A percentile compares a stretch with the other conserved stretches of the same genome.
Conservation (phyloP, 2,329 filamentous ascomycete species). For the Neonectria hederae region DNA sequence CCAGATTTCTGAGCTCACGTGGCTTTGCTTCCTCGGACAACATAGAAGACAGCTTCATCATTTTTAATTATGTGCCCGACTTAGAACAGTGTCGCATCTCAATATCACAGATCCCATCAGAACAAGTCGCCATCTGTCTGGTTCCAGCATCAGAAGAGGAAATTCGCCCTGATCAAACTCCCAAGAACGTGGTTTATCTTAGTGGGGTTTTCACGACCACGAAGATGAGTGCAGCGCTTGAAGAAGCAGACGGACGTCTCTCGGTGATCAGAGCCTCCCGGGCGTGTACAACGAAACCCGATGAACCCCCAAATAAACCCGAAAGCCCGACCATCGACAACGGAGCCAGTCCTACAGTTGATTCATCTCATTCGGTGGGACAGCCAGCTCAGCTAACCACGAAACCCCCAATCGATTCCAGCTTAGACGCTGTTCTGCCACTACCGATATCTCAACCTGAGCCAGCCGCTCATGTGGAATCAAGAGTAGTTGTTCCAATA, state of each 20-base stretch:
- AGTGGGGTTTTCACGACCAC: conserved; percentile 23
- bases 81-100: conserved; percentile 5
- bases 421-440: neutral
- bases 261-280: neutral
- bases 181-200: conserved; percentile 28
- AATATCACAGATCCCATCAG: neutral
- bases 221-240: conserved; percentile 21
- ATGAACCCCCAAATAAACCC: neutral
- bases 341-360: conserved; percentile 3
- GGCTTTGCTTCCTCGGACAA: conserved; percentile 20
- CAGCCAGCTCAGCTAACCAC: neutral
- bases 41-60: conserved; percentile 10
- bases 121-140: conserved; percentile 30
- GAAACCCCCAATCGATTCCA: neutral
- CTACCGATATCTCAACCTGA: neutral
- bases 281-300: rapidly evolving
- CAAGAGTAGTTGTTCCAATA: neutral
- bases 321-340: neutral
- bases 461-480: neutral
- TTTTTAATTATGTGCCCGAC: conserved; percentile 28
- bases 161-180: neutral
- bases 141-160: conserved; percentile 11
- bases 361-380: neutral
- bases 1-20: conserved; percentile 6
- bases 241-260: conserved; percentile 19